Evolutionary conservation across 495 filamentous ascomycete genomes (phyloP), one percentile per base, ranked within the genome.

Genomic region (Xylaria bambusicola): DNA sequence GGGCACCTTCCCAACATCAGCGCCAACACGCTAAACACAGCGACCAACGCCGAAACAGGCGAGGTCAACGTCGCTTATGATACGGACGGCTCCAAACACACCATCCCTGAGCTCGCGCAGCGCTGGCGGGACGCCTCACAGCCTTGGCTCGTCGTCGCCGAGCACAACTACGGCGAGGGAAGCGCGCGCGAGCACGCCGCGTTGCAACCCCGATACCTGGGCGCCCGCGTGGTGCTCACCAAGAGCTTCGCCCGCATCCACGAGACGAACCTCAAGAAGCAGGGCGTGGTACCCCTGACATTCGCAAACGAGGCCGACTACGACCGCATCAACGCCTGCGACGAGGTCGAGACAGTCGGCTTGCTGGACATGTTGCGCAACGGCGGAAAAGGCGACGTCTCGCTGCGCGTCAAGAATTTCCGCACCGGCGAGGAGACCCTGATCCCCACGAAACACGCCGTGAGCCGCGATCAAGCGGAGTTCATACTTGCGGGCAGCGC

Each of bases 201-300:
- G n/a, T 80, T 98, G 48, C 94, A 98, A 73, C 94, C 94, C 12
- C 80, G 94, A 0, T 98, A 94, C 73, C 85, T 98, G 0, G 94
- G 94, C 50, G 91, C 91, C 33, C 80, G 93, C 15, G 75, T 97
- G 65, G 91, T 98, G 45, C 84, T 98, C 23, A 81, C 88, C 55
- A 98, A 98, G 82, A 86, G 81, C 70, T 98, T 98, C 71, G 94
- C 94, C 2, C 83, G 94, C 42, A 98, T 98, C 73, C 94, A 98
- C 77, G 95, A 98, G 81, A 97, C 94, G 17, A 98, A 98, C 75
- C 77, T 98, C 29, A 98, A 98, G 86, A 98, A 98, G 80, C 94
- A 98, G 79, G 94, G 94, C 58, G 88, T 98, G 15, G 92, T 97
- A 20, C 94, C 94, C 0, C 75, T 98, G 60, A 95, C 90, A 0